Evolutionary conservation across 228 moss, liverwort and hornwort species (phyloP).

Genomic region (Sphagnum fallax): DNA sequence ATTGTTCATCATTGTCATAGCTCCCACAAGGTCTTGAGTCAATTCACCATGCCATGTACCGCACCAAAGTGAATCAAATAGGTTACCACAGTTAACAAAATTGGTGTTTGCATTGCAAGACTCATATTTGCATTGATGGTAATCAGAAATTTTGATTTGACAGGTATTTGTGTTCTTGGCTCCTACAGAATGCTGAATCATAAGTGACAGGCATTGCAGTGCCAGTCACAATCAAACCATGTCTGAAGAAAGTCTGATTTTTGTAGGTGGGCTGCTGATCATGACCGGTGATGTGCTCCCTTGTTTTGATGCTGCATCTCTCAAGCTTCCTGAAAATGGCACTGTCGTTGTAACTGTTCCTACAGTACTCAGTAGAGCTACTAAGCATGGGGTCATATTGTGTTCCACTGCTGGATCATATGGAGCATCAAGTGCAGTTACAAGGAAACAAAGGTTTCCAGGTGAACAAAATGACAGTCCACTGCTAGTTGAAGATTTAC

Average conservation of each 20-base stretch:
- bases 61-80: not conserved
- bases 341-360: slow-evolving; percentile 65
- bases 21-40: not conserved
- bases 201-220: no score
- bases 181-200: no score
- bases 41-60: not conserved
- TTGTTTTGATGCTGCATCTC: slow-evolving; percentile 52
- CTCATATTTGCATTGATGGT: no score
- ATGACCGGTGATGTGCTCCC: slow-evolving; percentile 86
- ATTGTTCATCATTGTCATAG: not conserved
- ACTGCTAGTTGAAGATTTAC: slow-evolving; percentile 45
- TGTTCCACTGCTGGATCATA: slow-evolving; percentile 8
- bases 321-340: slow-evolving; percentile 53
- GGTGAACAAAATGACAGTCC: slow-evolving; percentile 2
- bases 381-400: slow-evolving; percentile 68
- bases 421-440: no score
- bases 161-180: no score
- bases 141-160: no score
- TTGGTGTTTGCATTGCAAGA: no score
- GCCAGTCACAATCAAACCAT: no score
- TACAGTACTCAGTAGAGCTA: slow-evolving; percentile 38
- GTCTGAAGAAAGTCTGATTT: not conserved
- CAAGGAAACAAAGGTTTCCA: no score
- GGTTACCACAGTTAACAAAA: no score
- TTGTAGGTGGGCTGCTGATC: slow-evolving; percentile 70